A percentile compares a stretch with the other conserved stretches of the same genome.
These are phyloP conservation scores for Hypoxylon sp. DNA, from an alignment of 2,329 filamentous ascomycete genomes.

Conservation along the genomic window DNA sequence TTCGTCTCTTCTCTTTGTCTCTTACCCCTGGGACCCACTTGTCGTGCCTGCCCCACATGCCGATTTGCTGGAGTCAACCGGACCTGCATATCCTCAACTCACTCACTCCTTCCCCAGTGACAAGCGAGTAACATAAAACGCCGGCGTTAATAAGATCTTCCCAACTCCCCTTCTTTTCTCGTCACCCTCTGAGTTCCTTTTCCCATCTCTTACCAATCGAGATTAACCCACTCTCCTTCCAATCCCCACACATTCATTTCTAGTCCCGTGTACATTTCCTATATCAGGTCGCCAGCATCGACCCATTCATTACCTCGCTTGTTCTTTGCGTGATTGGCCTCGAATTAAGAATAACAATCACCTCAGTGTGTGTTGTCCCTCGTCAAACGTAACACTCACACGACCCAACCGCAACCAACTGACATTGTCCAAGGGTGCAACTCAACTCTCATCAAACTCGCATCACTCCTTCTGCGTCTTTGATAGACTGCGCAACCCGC, in stretches of 20 bases:
- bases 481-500: conserved; percentile 48
- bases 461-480: conserved; percentile 51
- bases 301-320: conserved; percentile 35
- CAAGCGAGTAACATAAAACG: conserved; percentile 33
- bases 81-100: conserved; percentile 9
- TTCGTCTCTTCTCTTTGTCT: neutral
- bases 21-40: conserved; percentile 21
- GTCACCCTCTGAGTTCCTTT: conserved; percentile 24
- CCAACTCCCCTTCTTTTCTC: conserved; percentile 38
- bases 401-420: conserved; percentile 26
- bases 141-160: conserved; percentile 32
- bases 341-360: conserved; percentile 32
- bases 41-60: conserved; percentile 32
- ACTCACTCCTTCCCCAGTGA: neutral
- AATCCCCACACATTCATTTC: conserved; percentile 49
- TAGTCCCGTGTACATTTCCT: conserved; percentile 41
- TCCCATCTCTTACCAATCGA: conserved; percentile 33
- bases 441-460: conserved; percentile 43
- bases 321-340: conserved; percentile 38
- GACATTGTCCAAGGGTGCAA: conserved; percentile 37
- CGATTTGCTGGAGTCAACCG: conserved; percentile 39
- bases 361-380: conserved; percentile 34
- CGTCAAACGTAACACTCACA: conserved; percentile 44
- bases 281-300: conserved; percentile 51
- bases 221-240: conserved; percentile 39